Evolutionary conservation across 1,284 basidiomycete genomes (phyloP).

Genomic region (Moniliophthora roreri): DNA sequence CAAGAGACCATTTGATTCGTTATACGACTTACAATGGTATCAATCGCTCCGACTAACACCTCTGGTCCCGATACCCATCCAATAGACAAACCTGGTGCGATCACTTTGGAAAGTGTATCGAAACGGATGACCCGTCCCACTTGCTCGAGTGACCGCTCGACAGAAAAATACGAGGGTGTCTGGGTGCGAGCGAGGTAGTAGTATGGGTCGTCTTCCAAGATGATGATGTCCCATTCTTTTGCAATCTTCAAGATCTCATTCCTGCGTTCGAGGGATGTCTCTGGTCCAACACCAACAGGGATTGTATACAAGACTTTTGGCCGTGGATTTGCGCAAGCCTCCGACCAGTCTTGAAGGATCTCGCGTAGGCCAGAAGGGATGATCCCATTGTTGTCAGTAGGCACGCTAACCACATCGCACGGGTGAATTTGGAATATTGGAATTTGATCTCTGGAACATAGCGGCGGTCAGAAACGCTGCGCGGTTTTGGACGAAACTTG

Average conservation of each 20-base stretch:
- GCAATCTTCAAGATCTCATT: not conserved
- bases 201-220: slow-evolving; percentile 2
- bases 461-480: too few relatives aligned
- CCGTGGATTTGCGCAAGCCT: not conserved
- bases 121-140: not conserved
- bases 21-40: not conserved
- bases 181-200: not conserved
- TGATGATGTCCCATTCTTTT: not conserved
- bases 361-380: not conserved
- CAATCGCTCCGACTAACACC: not conserved
- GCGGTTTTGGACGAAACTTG: too few relatives aligned
- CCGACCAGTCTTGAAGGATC: not conserved
- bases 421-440: not conserved
- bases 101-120: not conserved
- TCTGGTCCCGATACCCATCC: slow-evolving; percentile 1
- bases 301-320: not conserved
- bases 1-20: not conserved
- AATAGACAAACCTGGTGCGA: not conserved
- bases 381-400: not conserved
- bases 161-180: not conserved
- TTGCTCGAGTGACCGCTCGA: not conserved
- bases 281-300: not conserved
- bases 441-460: not conserved
- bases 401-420: not conserved
- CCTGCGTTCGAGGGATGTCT: not conserved